These are phyloP conservation scores for Chytriomyces confervae DNA, from an alignment of 192 early-diverging fungal genomes.

Conservation along the genomic window DNA sequence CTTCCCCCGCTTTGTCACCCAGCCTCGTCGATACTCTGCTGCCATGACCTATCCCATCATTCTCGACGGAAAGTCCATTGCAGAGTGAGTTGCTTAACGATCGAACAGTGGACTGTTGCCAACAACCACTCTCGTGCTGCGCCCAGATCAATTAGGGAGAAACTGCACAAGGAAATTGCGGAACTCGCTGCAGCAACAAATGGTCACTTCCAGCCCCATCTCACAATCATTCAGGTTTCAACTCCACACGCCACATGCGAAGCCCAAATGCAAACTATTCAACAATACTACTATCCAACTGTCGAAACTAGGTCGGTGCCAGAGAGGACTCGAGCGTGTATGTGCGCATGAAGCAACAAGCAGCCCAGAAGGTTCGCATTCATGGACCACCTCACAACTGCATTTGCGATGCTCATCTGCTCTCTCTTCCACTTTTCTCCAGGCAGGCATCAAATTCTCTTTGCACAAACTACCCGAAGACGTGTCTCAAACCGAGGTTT, in stretches of 20 bases:
- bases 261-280: slow-evolving; percentile 51
- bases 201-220: slow-evolving; percentile 74
- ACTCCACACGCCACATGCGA: slow-evolving; percentile 46
- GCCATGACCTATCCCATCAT: slow-evolving; percentile 18
- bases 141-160: slow-evolving; percentile 69
- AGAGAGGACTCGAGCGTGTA: slow-evolving; percentile 95
- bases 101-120: not conserved
- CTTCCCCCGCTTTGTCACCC: too few species aligned
- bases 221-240: slow-evolving; percentile 70
- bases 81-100: slow-evolving; percentile 61
- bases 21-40: too few species aligned
- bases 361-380: slow-evolving; percentile 74
- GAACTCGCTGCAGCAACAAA: slow-evolving; percentile 67
- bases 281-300: slow-evolving; percentile 75
- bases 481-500: slow-evolving; percentile 71
- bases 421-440: not conserved
- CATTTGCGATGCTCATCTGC: not conserved
- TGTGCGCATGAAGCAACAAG: slow-evolving; percentile 91
- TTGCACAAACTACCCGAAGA: slow-evolving; percentile 68
- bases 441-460: slow-evolving; percentile 82
- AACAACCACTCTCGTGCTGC: not conserved
- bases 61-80: slow-evolving; percentile 82
- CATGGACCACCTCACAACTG: slow-evolving; percentile 1
- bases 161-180: slow-evolving; percentile 72
- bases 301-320: slow-evolving; percentile 85